These are phyloP conservation scores for Fusarium equiseti DNA, from an alignment of 2,329 filamentous ascomycete genomes.

Conservation along the genomic window DNA sequence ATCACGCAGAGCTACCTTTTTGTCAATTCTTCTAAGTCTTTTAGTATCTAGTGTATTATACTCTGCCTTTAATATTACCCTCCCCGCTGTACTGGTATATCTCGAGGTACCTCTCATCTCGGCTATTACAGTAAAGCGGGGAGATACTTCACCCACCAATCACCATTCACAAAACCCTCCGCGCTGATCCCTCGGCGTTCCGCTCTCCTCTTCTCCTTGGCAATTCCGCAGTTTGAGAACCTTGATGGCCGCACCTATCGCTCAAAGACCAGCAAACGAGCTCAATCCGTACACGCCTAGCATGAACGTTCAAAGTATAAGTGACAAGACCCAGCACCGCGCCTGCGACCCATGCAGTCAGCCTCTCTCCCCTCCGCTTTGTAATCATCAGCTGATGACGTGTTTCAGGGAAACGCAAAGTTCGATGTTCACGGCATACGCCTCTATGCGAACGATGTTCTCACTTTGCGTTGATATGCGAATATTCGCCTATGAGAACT, in stretches of 20 bases:
- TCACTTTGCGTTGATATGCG: slow-evolving; percentile 31
- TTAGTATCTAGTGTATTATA: too few relatives aligned
- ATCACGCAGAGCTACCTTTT: too few relatives aligned
- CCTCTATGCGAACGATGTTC: slow-evolving; percentile 35
- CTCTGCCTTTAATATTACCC: too few relatives aligned
- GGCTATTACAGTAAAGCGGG: neutral
- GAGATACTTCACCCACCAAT: neutral
- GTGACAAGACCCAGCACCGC: slow-evolving; percentile 34
- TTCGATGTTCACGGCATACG: slow-evolving; percentile 29
- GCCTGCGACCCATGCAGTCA: slow-evolving; percentile 35
- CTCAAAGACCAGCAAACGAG: slow-evolving; percentile 6
- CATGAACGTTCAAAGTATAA: slow-evolving; percentile 30
- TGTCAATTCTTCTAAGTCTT: too few relatives aligned
- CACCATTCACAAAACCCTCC: neutral
- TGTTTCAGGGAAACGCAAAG: slow-evolving; percentile 33
- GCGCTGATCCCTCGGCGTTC: neutral
- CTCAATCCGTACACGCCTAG: neutral
- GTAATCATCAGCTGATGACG: slow-evolving; percentile 11
- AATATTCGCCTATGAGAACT: slow-evolving; percentile 31
- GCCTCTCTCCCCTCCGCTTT: neutral
- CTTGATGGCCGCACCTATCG: slow-evolving; percentile 29
- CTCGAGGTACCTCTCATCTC: neutral
- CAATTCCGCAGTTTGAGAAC: slow-evolving; percentile 22
- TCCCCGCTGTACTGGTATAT: neutral
- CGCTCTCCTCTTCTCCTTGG: slow-evolving; percentile 4